Evolutionary conservation across 306 rosid genomes (phyloP), one percentile per base, ranked within the genome.

Genomic region (Lupinus albus): DNA sequence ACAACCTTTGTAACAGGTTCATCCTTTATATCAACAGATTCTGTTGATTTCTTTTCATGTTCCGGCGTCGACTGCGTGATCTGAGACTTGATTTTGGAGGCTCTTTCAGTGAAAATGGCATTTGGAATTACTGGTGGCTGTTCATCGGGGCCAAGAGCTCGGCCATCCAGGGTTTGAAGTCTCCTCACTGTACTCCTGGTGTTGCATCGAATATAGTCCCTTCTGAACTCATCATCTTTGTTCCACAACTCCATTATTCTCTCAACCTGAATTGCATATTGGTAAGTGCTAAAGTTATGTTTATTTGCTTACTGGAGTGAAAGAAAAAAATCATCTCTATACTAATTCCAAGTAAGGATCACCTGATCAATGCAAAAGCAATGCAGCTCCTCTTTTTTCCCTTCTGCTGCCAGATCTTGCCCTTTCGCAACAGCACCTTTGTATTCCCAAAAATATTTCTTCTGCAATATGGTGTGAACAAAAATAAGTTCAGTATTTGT

Each of bases 131-230:
- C 68, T 52, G 89, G 91, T n/a, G 86, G 88, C 71, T 81, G 91
- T 80, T 91, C 97, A 61, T 84, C 88, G 15, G 92, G 95, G 64
- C 89, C 86, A 56, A 88, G 92, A 6, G 86, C 67, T 20, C 95
- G 86, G 61, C 97, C 97, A 76, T 88, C 97, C 28, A 64, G 63
- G 21, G 97, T 91, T 80, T 81, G 80, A 79, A 91, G 74, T 80
- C 97, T 87, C 87, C 87, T 79, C 61, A 91, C 12, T 50, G 89
- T 91, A 76, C 92, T 88, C 80, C 95, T 86, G 64, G 78, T 86
- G 87, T 91, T 88, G 85, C 88, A 79, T 74, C 79, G 86, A 11
- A 76, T 25, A 61, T 91, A 91, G 59, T 88, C 80, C 76, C 65
- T 85, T 71, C 93, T 81, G 80, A 91, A 91, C 76, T 83, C 95